These are phyloP conservation scores for Podospora pseudocomata DNA, from an alignment of 495 filamentous ascomycete species.

Conservation along the genomic window DNA sequence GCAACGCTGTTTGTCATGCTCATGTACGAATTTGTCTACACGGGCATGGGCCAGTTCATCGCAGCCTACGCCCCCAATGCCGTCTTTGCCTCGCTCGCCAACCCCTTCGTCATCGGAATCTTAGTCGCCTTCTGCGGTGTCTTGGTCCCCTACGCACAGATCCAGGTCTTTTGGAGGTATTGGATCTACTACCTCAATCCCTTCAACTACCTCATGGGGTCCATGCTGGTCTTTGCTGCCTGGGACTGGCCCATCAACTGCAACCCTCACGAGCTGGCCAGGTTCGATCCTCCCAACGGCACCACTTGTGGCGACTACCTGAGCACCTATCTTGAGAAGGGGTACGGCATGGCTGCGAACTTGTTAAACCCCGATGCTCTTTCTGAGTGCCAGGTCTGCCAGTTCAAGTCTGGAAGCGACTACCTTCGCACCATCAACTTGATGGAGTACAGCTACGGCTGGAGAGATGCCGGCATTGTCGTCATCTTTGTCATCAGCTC, in stretches of 20 bases:
- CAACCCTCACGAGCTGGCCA: constrained; percentile 21
- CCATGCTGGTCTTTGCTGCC: constrained; percentile 28
- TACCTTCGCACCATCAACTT: constrained; percentile 43
- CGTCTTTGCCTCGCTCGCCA: constrained; percentile 52
- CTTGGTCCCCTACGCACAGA: constrained; percentile 48
- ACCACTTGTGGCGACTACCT: constrained; percentile 30
- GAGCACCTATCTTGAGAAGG: constrained; percentile 22
- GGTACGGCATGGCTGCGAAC: constrained; percentile 29
- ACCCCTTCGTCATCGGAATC: constrained; percentile 48
- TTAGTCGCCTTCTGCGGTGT: constrained; percentile 55
- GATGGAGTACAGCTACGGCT: constrained; percentile 49
- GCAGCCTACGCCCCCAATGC: constrained; percentile 50
- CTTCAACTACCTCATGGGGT: constrained; percentile 53
- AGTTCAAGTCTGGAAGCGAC: constrained; percentile 53
- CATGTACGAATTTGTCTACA: constrained; percentile 48
- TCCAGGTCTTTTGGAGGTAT: constrained; percentile 47
- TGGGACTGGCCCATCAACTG: constrained; percentile 25
- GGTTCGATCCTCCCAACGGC: constrained; percentile 26
- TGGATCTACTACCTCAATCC: constrained; percentile 54
- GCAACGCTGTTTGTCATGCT: constrained; percentile 44
- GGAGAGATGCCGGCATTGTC: constrained; percentile 57
- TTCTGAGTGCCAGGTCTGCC: constrained; percentile 58
- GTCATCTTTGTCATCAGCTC: constrained; percentile 33
- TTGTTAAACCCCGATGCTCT: constrained; percentile 41
- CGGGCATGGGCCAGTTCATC: constrained; percentile 46